Evolutionary conservation across 768 basidiomycete genomes (phyloP).

Genomic region (Kwoniella europaea): DNA sequence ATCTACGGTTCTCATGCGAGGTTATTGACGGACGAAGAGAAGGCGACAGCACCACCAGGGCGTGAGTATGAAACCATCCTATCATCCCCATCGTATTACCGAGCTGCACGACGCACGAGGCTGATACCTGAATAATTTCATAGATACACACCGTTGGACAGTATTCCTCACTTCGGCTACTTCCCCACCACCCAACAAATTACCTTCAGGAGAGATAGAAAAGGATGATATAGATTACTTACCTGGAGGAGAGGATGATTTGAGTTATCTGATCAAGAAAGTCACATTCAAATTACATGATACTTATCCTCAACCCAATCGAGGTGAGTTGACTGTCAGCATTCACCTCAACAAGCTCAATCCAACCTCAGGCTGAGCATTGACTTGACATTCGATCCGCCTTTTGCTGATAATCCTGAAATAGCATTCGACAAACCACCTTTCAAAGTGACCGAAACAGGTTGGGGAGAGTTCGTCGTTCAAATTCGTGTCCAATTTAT

Average conservation of each 20-base stretch:
- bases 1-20: conserved; percentile 94
- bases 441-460: conserved; percentile 94
- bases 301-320: conserved; percentile 85
- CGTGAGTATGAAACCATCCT: conserved; percentile 40
- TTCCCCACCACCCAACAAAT: conserved; percentile 58
- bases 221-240: conserved; percentile 64
- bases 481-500: conserved; percentile 89
- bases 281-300: conserved; percentile 98
- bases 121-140: too few relatives aligned
- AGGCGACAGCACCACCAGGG: conserved; percentile 40
- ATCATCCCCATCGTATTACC: too few relatives aligned
- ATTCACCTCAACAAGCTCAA: too few relatives aligned
- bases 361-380: too few relatives aligned
- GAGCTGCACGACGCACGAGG: too few relatives aligned
- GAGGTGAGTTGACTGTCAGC: conserved; percentile 67
- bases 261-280: conserved; percentile 89
- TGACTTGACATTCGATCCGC: background rate
- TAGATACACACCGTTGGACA: conserved; percentile 97
- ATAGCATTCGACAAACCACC: conserved; percentile 89
- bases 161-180: conserved; percentile 90
- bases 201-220: background rate
- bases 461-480: conserved; percentile 99
- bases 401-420: background rate
- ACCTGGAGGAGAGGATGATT: conserved; percentile 81
- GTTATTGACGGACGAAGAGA: conserved; percentile 74